phyloP scores from a whole-genome alignment of 805 yeast genomes.

The Kodamaea leandrae region DNA sequence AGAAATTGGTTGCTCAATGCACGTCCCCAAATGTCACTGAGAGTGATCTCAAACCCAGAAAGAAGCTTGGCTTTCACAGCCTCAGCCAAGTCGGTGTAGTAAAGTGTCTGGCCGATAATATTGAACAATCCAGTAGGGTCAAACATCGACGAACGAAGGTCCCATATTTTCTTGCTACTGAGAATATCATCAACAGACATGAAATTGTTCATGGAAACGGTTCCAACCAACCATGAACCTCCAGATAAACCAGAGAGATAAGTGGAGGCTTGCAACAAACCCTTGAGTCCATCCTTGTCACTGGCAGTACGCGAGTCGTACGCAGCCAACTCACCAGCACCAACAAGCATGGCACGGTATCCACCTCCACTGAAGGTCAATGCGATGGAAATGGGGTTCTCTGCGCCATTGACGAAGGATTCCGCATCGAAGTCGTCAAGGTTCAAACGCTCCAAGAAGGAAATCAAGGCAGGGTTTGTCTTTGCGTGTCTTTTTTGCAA shows the following conservation, averaged over 20 bases:
- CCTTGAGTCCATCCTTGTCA: constrained; percentile 21
- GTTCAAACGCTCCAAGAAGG: constrained; percentile 7
- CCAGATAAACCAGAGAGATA: constrained; percentile 43
- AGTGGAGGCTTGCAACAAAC: constrained; percentile 35
- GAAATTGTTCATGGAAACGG: constrained; percentile 19
- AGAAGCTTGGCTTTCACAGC: constrained; percentile 25
- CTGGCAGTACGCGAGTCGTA: constrained; percentile 69
- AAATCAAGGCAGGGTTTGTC: constrained; percentile 8
- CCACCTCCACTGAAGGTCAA: constrained; percentile 42
- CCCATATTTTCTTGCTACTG: constrained; percentile 18
- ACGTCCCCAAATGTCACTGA: constrained; percentile 43
- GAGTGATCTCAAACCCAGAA: constrained; percentile 34
- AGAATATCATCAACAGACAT: constrained; percentile 18
- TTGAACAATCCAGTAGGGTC: constrained; percentile 12
- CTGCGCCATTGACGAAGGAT: constrained; percentile 7
- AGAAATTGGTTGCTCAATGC: constrained; percentile 35
- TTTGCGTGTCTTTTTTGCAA: constrained; percentile 9
- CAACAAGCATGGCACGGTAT: constrained; percentile 53
- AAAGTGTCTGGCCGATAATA: constrained; percentile 14
- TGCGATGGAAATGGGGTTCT: constrained; percentile 25
- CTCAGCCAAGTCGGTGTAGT: constrained; percentile 39
- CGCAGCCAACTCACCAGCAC: constrained; percentile 84
- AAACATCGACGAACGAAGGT: constrained; percentile 16
- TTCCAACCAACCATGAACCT: constrained; percentile 40
- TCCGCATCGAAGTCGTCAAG: constrained; percentile 14